Percentiles rank a stretch among this genome's conserved stretches.
These are phyloP conservation scores for Smittium culicis DNA, from an alignment of 371 early-diverging fungal species.

Conservation along the genomic window DNA sequence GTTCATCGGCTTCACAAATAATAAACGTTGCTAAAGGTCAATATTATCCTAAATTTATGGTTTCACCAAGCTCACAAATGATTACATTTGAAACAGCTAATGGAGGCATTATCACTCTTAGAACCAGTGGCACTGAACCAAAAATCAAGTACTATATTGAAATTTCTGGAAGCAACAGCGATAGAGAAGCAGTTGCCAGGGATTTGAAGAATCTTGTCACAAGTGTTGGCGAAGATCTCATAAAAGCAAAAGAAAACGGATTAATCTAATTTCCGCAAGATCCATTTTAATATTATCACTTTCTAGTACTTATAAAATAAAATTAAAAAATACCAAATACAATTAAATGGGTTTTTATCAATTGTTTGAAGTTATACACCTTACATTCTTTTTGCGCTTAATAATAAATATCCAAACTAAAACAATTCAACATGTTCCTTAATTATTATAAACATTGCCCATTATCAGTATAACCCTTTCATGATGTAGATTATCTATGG, in stretches of 20 bases:
- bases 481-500: no score
- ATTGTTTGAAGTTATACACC: no score
- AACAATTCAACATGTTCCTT: no score
- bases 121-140: conserved; percentile 88
- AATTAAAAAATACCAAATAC: no score
- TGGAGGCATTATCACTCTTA: conserved; percentile 53
- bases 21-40: conserved; percentile 3
- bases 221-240: conserved; percentile 8
- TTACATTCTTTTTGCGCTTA: no score
- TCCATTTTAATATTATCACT: no score
- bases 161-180: conserved; percentile 35
- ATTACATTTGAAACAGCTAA: conserved; percentile 73
- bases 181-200: conserved; percentile 1
- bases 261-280: neutral
- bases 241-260: conserved; percentile 8
- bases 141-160: conserved; percentile 93
- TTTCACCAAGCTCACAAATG: conserved; percentile 75
- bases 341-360: no score
- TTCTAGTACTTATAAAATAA: no score
- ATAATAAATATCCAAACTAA: no score
- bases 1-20: neutral
- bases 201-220: conserved; percentile 6
- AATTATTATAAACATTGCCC: no score
- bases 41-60: conserved; percentile 49
- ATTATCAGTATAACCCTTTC: no score